Conservation (phyloP, 768 basidiomycete species). For the Termitomyces bulborhizus region DNA sequence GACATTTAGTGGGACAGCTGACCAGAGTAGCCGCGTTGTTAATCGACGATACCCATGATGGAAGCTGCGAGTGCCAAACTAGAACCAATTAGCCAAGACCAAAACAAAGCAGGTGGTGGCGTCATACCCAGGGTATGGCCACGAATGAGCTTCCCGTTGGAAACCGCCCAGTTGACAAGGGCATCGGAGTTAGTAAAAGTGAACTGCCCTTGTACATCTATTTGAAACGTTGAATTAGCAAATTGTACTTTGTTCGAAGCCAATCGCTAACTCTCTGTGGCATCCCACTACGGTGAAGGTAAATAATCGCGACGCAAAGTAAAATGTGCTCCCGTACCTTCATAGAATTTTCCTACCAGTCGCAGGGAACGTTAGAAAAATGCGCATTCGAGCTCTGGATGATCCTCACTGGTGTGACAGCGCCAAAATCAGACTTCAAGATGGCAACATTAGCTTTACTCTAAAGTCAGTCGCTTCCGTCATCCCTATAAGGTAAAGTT, state of each 20-base stretch:
- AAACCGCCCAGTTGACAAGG: constrained; percentile 35
- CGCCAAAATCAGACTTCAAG: constrained; percentile 29
- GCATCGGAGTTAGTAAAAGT: constrained; percentile 26
- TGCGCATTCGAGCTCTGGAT: not conserved
- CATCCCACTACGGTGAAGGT: constrained; percentile 25
- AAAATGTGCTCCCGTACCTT: constrained; percentile 20
- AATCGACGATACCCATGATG: constrained; percentile 34
- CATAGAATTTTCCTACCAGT: constrained; percentile 30
- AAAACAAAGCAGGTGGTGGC: not conserved
- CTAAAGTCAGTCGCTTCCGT: not conserved
- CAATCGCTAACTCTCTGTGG: constrained; percentile 24
- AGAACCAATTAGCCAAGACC: not conserved
- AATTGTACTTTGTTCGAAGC: not conserved
- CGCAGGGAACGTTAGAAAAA: not conserved
- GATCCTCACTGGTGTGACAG: constrained; percentile 27
- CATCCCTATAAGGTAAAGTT: not conserved
- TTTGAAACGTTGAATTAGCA: not conserved
- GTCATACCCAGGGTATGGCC: constrained; percentile 31
- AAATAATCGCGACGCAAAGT: not conserved
- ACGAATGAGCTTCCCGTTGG: constrained; percentile 34
- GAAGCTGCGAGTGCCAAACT: constrained; percentile 35
- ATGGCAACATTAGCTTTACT: constrained; percentile 24
- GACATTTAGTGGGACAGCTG: not conserved
- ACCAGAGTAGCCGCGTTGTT: constrained; percentile 32
- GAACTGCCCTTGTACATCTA: constrained; percentile 23